Conservation (phyloP, 2,329 filamentous ascomycete species). For the Sordariomycetes sp. region DNA sequence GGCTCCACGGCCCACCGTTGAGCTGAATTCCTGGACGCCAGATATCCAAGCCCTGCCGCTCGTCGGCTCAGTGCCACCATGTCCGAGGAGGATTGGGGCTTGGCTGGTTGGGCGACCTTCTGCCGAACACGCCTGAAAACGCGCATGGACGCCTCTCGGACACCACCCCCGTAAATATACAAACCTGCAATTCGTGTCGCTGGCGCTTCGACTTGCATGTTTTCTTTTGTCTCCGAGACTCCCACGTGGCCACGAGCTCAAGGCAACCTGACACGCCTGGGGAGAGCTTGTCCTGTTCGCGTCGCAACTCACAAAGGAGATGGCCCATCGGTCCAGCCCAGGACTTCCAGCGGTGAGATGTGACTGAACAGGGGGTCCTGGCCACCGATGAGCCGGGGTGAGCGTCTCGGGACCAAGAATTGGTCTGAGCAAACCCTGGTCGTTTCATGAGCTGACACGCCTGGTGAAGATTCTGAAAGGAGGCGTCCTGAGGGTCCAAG, state of each 20-base stretch:
- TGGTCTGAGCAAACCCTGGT: neutral
- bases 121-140: too few relatives aligned
- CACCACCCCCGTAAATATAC: too few relatives aligned
- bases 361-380: neutral
- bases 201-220: too few relatives aligned
- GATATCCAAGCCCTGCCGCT: neutral
- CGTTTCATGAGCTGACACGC: too few relatives aligned
- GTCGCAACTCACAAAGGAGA: neutral
- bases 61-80: neutral
- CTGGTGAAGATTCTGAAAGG: too few relatives aligned
- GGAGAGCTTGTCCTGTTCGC: neutral
- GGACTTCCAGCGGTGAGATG: neutral
- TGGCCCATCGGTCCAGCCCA: neutral
- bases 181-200: too few relatives aligned
- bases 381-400: neutral
- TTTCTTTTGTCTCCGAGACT: neutral
- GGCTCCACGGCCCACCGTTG: neutral
- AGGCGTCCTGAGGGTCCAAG: too few relatives aligned
- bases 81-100: too few relatives aligned
- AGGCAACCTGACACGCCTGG: neutral
- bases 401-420: neutral
- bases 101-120: too few relatives aligned
- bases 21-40: neutral
- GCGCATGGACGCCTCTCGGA: too few relatives aligned
- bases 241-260: neutral